Percentiles rank a stretch among this genome's conserved stretches.
phyloP scores from a whole-genome alignment of 2,329 filamentous ascomycete genomes.

The Xylariaceae sp. region DNA sequence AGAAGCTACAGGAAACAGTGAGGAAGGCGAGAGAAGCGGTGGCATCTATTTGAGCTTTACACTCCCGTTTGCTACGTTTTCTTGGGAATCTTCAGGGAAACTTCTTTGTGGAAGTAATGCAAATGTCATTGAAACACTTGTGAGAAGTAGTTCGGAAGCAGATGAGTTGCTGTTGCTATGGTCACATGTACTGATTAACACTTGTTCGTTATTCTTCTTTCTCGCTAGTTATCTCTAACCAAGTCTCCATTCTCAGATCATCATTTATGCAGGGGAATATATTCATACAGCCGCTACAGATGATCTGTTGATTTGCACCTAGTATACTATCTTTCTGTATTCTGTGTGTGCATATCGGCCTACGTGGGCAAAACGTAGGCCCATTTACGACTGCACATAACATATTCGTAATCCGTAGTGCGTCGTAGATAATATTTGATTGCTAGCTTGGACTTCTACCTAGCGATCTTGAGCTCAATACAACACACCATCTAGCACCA shows the following conservation, averaged over 20 bases:
- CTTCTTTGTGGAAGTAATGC: too few relatives aligned
- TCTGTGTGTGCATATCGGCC: too few relatives aligned
- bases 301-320: neutral
- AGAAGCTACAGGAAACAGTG: conserved; percentile 5
- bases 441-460: too few relatives aligned
- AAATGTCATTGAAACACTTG: too few relatives aligned
- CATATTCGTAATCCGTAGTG: too few relatives aligned
- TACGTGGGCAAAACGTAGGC: too few relatives aligned
- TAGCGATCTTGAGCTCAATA: too few relatives aligned
- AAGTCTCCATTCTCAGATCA: neutral
- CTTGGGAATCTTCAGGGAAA: too few relatives aligned
- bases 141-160: neutral
- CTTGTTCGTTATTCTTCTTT: neutral
- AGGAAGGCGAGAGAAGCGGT: conserved; percentile 1
- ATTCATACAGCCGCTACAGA: neutral
- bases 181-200: neutral
- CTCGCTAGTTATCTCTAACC: neutral
- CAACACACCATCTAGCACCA: too few relatives aligned
- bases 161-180: neutral
- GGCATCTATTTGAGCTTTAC: conserved; percentile 4
- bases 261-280: neutral
- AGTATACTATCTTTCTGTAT: neutral
- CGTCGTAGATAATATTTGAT: too few relatives aligned
- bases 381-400: too few relatives aligned
- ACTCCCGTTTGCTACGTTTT: neutral